Evolutionary conservation across 768 basidiomycete genomes (phyloP), one percentile per base, ranked within the genome.

Genomic region (Russula olivacea): DNA sequence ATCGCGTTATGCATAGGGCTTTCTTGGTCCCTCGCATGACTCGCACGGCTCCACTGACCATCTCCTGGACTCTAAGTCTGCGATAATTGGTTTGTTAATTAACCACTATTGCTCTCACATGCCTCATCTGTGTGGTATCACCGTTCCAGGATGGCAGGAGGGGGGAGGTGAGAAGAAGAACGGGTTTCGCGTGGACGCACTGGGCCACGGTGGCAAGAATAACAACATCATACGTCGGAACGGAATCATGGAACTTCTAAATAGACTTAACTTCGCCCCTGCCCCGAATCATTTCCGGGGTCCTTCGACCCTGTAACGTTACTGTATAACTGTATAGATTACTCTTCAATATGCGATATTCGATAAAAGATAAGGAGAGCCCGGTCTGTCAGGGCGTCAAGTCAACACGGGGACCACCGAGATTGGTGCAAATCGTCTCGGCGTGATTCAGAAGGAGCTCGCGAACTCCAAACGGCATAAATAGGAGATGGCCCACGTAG

Each of bases 341-440:
- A 0, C 43, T 45, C 17, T 47, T 47, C 45, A 47, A 23, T 11
- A 55, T 32, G 19, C 28, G 25, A 34, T 4, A 32, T 51, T 30
- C 25, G 49, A 59, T 59, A n/a, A 32, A 11, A 30, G 49, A 59
- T 59, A 40, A 51, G 40, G 32, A 41, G 49, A n/a, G 28, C 10
- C 43, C 43, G 10, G 43, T 45, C n/a, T 6, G 23, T 41, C 40
- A 28, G 21, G 12, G 25, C 6, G 17, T 6, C 38, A 19, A 28
- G n/a, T 47, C 45, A 47, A 47, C 45, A 47, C 1, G 7, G 36
- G 15, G 15, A 5, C 19, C 19, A 45, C 40, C 19, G 25, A 28
- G 23, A n/a, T 28, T 30, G 41, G 19, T 56, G 40, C 55, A n/a
- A 40, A 36, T 55, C 54, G 12, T 36, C 38, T 25, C 21, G 17